Evolutionary conservation across 1,284 basidiomycete species (phyloP).

Genomic region (Porphyrellus sp.): DNA sequence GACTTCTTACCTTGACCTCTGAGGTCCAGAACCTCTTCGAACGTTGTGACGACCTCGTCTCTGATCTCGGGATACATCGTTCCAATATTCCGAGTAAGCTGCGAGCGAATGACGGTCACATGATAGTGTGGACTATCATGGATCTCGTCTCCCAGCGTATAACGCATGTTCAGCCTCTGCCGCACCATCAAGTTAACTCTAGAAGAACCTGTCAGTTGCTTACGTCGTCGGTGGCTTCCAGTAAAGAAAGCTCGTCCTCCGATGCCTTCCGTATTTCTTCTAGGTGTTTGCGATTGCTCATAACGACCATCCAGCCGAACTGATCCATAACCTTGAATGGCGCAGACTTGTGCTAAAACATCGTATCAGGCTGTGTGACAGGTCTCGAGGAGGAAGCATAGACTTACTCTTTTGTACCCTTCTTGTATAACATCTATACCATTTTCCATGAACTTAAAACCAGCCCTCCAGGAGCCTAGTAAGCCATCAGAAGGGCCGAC

Average conservation of each 20-base stretch:
- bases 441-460: not conserved
- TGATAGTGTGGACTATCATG: not conserved
- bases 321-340: too few relatives aligned
- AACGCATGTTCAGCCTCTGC: not conserved
- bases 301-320: too few relatives aligned
- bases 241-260: not conserved
- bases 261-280: not conserved
- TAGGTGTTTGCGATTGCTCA: too few relatives aligned
- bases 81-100: not conserved
- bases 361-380: not conserved
- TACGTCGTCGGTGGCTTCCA: not conserved
- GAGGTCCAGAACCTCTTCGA: not conserved
- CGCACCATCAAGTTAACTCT: not conserved
- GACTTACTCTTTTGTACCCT: too few relatives aligned
- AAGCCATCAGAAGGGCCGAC: not conserved
- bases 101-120: not conserved
- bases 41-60: not conserved
- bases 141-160: not conserved
- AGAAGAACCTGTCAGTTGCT: not conserved
- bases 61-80: too few relatives aligned
- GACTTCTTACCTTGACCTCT: not conserved
- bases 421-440: too few relatives aligned
- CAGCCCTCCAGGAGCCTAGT: too few relatives aligned
- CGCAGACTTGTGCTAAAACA: not conserved
- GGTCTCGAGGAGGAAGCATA: not conserved